Percentiles rank a stretch among this genome's conserved stretches.
These are phyloP conservation scores for Venturia oleaginea DNA, from an alignment of 2,329 filamentous ascomycete species.

Conservation along the genomic window DNA sequence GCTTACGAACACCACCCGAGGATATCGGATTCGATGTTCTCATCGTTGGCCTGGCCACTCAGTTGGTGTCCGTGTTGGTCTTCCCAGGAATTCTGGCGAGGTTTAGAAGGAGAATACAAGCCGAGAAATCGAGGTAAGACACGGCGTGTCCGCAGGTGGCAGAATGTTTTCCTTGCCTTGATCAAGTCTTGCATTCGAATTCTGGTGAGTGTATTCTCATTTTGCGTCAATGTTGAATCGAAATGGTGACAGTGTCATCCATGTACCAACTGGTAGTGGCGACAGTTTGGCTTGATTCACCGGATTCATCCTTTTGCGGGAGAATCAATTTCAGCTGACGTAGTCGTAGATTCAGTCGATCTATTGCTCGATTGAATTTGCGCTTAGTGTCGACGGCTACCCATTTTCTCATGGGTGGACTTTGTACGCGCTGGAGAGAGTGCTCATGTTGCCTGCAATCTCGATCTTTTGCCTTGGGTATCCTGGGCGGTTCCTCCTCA, in stretches of 20 bases:
- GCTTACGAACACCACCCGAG: too few species aligned
- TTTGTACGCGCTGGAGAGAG: constrained; percentile 43
- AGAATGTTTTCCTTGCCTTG: constrained; percentile 33
- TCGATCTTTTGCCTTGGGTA: constrained; percentile 42
- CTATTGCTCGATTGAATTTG: constrained; percentile 46
- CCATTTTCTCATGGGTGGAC: constrained; percentile 44
- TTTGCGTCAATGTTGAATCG: not conserved
- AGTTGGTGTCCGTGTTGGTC: constrained; percentile 32
- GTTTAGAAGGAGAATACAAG: constrained; percentile 30
- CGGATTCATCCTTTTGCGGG: not conserved
- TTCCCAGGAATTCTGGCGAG: constrained; percentile 33
- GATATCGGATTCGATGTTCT: constrained; percentile 33
- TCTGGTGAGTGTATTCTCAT: constrained; percentile 29
- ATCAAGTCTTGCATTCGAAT: constrained; percentile 36
- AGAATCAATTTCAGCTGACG: not conserved
- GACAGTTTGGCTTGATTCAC: not conserved
- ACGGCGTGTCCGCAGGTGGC: constrained; percentile 28
- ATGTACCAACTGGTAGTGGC: not conserved
- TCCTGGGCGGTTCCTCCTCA: constrained; percentile 35
- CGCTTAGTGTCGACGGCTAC: constrained; percentile 43
- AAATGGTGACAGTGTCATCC: not conserved
- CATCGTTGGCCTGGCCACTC: constrained; percentile 34
- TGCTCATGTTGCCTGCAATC: constrained; percentile 41
- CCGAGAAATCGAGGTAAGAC: constrained; percentile 15
- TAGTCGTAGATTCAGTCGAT: constrained; percentile 39